phyloP scores from a whole-genome alignment of 106 monocot species.

The Dendrobium huoshanense region DNA sequence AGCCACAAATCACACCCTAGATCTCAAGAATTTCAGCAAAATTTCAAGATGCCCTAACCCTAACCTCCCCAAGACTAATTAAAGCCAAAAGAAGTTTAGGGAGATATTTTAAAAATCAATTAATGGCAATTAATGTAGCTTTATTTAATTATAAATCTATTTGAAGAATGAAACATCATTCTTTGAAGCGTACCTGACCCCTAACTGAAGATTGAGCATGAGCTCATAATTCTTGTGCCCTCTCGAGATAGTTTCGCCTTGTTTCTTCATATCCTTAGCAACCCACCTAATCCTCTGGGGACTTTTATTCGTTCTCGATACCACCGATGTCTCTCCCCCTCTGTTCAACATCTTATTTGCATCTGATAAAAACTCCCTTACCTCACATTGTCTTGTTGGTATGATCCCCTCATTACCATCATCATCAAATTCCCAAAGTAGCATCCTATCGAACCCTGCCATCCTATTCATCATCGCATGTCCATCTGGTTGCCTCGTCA shows the following conservation, averaged over 20 bases:
- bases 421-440: slow-evolving; percentile 14
- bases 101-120: no score
- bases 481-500: slow-evolving; percentile 3
- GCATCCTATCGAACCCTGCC: slow-evolving; percentile 7
- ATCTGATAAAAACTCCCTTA: not conserved
- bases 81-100: no score
- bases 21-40: no score
- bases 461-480: slow-evolving; percentile 15
- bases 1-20: no score
- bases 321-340: not conserved
- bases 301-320: slow-evolving; percentile 2
- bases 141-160: no score
- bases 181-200: slow-evolving; percentile 12
- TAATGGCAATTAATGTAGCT: no score
- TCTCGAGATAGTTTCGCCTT: not conserved
- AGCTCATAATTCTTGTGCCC: no score
- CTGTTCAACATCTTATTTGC: not conserved
- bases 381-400: not conserved
- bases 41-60: no score
- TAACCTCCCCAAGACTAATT: no score
- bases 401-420: not conserved
- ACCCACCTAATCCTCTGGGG: slow-evolving; percentile 21
- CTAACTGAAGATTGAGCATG: no score
- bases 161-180: no score
- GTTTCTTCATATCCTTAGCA: slow-evolving; percentile 49